Evolutionary conservation across 768 basidiomycete species (phyloP), one percentile per base, ranked within the genome.

Genomic region (Lentinula sp.): DNA sequence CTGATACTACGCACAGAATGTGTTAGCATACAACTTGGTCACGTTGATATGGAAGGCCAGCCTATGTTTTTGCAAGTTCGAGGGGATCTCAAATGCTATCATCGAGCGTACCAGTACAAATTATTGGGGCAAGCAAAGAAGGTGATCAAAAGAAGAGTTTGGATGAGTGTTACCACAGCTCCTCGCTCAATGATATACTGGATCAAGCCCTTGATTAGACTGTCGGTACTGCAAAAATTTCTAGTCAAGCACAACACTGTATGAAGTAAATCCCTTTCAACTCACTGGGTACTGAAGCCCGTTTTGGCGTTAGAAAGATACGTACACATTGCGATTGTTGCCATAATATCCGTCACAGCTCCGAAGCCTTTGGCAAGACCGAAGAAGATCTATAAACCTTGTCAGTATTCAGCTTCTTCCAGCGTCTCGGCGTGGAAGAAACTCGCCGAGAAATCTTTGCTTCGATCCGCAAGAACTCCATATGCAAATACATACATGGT

Each of bases 21-120:
- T 79, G 62, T 80, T 80, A 16, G 76, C 79, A 62, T 81, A 81
- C 7, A 81, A 69, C 49, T 77, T 79, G 4, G 79, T 80, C 8
- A 80, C 76, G 59, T 79, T 79, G 61, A 80, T 71, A 61, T 81
- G 79, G 61, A 81, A 74, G 0, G 79, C 76, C 52, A 81, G 67
- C 80, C 79, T 81, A 55, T 41, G 23, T 45, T 9, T 35, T 51
- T 4, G 5, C 7, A 9, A 15, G 16, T 15, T n/a, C 57, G 18
- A 41, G n/a, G 45, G 20, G 23, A 33, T 52, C 53, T 32, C 32
- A 15, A 8, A 54, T 1, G 36, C 28, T 23, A 35, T 37, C 16
- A 16, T 2, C 16, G 2, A 0, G 36, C 57, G 7, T 62, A 80
- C 78, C 80, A 80, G 59, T 74, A 76, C 7, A 79, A 60, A 18